Evolutionary conservation across 768 basidiomycete genomes (phyloP).

Genomic region (Auriscalpium microsporum): DNA sequence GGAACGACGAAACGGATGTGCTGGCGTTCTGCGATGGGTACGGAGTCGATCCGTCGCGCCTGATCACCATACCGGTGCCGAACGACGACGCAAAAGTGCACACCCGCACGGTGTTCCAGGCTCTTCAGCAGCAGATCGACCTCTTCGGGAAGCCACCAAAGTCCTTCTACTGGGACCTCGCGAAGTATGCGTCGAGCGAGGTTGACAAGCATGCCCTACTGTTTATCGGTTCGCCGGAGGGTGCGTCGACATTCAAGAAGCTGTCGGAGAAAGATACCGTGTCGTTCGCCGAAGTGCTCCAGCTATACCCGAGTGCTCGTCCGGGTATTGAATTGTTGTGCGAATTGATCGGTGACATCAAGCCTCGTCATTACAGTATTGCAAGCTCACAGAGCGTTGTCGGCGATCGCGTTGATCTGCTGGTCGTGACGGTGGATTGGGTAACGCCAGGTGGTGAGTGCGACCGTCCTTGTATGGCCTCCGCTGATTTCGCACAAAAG

Average conservation of each 20-base stretch:
- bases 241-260: constrained; percentile 89
- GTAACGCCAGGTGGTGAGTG: constrained; percentile 67
- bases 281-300: constrained; percentile 82
- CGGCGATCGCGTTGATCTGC: constrained; percentile 86
- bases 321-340: constrained; percentile 82
- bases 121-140: constrained; percentile 93
- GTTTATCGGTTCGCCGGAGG: constrained; percentile 93
- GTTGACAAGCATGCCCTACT: constrained; percentile 73
- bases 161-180: constrained; percentile 86
- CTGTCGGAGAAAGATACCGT: constrained; percentile 91
- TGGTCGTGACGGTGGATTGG: constrained; percentile 98
- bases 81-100: constrained; percentile 61
- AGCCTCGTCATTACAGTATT: constrained; percentile 97
- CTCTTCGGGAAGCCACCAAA: constrained; percentile 95
- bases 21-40: constrained; percentile 88
- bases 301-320: constrained; percentile 65
- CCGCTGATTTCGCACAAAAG: constrained; percentile 29
- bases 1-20: constrained; percentile 90
- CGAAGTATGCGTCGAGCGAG: constrained; percentile 58
- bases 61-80: constrained; percentile 76
- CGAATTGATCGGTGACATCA: constrained; percentile 87
- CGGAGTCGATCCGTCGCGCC: constrained; percentile 68
- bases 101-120: constrained; percentile 91
- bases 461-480: not conserved
- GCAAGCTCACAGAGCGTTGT: constrained; percentile 93